Base-by-base conservation (phyloP, 768 basidiomycete species). In the Serendipita sp. region DNA sequence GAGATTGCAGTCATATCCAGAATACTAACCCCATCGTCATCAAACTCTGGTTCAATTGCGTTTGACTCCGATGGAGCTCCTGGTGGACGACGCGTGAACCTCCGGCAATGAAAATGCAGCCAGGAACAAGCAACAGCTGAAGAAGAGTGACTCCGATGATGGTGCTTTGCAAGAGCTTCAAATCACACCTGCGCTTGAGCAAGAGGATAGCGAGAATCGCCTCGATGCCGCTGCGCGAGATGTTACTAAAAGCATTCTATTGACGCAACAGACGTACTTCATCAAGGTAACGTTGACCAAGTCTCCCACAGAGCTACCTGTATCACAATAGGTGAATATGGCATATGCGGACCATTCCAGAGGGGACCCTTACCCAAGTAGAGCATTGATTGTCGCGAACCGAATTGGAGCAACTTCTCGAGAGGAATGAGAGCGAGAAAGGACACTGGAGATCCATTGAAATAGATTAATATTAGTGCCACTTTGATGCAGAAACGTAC, bases 91-190 rank as follows among this genome's bases (percentile, higher is more conserved):
- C 75, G 22, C 78, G 76, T n/a, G 81, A 82, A 48, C 86, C 86
- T 24, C 86, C 86, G 1, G 79, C 79, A n/a, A 88, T 74, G 69
- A 88, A 88, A 0, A 85, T 76, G 3, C 79, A 75, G 2, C 86
- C 86, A 0, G 86, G 86, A 45, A 88, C 75, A 14, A 89, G 77
- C 0, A 89, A 76, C 0, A 88, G 75, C 69, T 86, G 86, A 9
- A 89, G 75, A n/a, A 89, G 72, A 3, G 87, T 77, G 5, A 89
- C 86, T 17, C 86, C 84, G 82, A 63, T 4, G 30, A 43, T 42
- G 28, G 31, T 58, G 33, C 43, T 50, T 67, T 88, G 86, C 43
- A 88, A 70, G 2, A 89, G 71, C 44, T 78, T 77, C 58, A 86
- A 72, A 62, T 84, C 86, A 43, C 4, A 34, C 1, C 87, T 81